phyloP scores from a whole-genome alignment of 2,329 filamentous ascomycete genomes.

The Pyricularia pennisetigena region DNA sequence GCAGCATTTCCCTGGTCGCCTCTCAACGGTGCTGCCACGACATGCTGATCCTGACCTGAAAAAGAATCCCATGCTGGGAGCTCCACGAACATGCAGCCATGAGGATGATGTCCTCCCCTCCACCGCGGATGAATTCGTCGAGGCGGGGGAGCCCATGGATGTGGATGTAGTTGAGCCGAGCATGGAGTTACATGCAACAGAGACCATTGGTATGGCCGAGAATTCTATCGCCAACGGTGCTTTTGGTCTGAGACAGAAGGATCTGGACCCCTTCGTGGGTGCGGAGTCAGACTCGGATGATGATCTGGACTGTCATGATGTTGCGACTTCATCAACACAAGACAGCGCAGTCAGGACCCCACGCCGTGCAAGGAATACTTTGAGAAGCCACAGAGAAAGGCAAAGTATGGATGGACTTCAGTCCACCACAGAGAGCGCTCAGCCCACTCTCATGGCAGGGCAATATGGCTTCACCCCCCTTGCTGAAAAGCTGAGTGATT shows the following conservation, averaged over 20 bases:
- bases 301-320: conserved; percentile 28
- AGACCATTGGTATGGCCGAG: background rate
- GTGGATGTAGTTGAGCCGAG: conserved; percentile 16
- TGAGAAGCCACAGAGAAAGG: conserved; percentile 9
- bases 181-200: conserved; percentile 7
- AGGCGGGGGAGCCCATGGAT: conserved; percentile 12
- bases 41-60: conserved; percentile 16
- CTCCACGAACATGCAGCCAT: background rate
- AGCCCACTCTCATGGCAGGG: background rate
- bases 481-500: conserved; percentile 49
- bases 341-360: conserved; percentile 31
- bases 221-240: conserved; percentile 12
- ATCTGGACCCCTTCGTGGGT: conserved; percentile 34
- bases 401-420: conserved; percentile 12
- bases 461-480: conserved; percentile 53
- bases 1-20: conserved; percentile 22
- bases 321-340: conserved; percentile 16
- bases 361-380: conserved; percentile 18
- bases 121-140: conserved; percentile 6
- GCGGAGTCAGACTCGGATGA: conserved; percentile 48
- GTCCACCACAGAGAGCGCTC: conserved; percentile 15
- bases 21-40: conserved; percentile 27
- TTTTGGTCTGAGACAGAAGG: conserved; percentile 38
- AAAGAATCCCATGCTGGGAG: conserved; percentile 5
- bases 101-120: conserved; percentile 5